phyloP scores from a whole-genome alignment of 805 yeast genomes.

The Candida adriatica region DNA sequence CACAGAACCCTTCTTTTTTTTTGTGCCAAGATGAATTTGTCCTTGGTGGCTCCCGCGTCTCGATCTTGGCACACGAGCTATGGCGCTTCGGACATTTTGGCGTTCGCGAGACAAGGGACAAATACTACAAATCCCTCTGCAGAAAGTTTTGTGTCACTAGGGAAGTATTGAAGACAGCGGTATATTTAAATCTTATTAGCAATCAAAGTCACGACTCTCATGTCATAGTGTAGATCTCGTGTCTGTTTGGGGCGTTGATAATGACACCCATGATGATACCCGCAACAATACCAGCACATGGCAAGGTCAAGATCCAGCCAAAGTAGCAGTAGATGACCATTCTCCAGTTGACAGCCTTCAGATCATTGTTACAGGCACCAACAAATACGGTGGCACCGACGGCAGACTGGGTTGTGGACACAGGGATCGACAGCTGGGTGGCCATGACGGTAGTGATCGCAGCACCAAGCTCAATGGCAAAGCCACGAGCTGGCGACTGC shows the following conservation, averaged over 20 bases:
- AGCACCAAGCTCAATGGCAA: constrained; percentile 70
- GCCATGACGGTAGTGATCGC: constrained; percentile 73
- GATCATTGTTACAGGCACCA: constrained; percentile 63
- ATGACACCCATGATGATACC: constrained; percentile 60
- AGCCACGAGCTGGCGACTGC: constrained; percentile 76
- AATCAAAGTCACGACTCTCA: no score
- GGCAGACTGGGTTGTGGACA: constrained; percentile 74
- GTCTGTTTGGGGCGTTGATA: constrained; percentile 53
- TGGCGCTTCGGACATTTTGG: no score
- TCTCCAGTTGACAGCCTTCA: constrained; percentile 67
- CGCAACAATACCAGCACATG: constrained; percentile 66
- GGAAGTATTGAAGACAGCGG: no score
- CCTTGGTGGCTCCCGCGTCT: no score
- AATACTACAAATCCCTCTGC: no score
- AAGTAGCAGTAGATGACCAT: constrained; percentile 64
- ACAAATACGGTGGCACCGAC: constrained; percentile 74
- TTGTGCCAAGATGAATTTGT: no score
- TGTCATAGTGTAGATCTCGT: constrained; percentile 23
- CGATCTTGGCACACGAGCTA: no score
- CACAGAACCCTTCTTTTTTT: no score
- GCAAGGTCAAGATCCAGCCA: constrained; percentile 71
- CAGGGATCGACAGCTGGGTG: constrained; percentile 62
- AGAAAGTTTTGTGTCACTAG: no score
- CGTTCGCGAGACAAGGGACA: no score
- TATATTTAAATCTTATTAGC: no score